Evolutionary conservation across 1,139 yeast genomes (phyloP).

Genomic region (Lodderomyces orthopsilosis): DNA sequence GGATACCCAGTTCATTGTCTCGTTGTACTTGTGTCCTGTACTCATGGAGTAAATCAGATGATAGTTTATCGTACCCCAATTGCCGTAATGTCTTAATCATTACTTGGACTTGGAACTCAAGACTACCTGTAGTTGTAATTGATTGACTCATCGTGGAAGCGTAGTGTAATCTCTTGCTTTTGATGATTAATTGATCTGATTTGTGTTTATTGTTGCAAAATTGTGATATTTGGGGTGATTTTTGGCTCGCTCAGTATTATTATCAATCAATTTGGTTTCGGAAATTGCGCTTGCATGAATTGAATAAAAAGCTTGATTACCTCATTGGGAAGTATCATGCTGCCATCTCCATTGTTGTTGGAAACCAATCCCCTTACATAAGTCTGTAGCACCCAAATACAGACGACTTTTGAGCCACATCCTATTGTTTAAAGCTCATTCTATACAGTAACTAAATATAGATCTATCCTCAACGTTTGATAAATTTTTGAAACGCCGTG

Average conservation of each 20-base stretch:
- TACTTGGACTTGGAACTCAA: conserved; percentile 31
- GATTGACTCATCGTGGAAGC: neutral
- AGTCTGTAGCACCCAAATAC: too few species aligned
- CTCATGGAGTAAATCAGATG: conserved; percentile 11
- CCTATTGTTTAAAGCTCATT: neutral
- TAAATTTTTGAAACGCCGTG: neutral
- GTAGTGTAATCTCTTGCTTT: neutral
- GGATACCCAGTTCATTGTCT: conserved; percentile 1
- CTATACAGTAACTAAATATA: too few species aligned
- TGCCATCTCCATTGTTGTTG: too few species aligned
- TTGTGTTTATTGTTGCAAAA: too few species aligned
- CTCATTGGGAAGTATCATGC: neutral
- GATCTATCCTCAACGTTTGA: too few species aligned
- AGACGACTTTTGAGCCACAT: neutral
- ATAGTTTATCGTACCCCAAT: conserved; percentile 23
- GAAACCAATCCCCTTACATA: too few species aligned
- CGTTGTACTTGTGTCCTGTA: conserved; percentile 8
- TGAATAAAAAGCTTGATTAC: neutral
- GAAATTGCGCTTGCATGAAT: neutral
- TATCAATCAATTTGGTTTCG: too few species aligned
- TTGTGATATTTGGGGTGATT: neutral
- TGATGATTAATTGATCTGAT: too few species aligned
- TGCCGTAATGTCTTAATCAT: conserved; percentile 31
- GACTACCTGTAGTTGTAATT: conserved; percentile 18
- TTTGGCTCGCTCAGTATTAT: too few species aligned